These are phyloP conservation scores for Globisporangium iwayamae DNA, from an alignment of 352 stramenopile species.

Conservation along the genomic window DNA sequence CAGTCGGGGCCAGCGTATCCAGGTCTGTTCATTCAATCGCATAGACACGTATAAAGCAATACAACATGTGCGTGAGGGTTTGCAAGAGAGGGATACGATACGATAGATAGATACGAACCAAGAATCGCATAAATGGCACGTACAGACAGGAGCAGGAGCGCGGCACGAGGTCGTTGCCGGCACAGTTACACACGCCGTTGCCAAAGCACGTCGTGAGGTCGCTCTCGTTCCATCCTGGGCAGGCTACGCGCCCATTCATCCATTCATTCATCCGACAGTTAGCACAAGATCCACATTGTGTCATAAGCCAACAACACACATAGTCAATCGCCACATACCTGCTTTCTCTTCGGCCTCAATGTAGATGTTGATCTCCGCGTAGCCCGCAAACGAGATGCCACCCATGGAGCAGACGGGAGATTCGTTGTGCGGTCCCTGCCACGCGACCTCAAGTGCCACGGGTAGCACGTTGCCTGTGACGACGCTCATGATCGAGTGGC, in stretches of 20 bases:
- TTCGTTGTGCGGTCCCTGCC: conserved; percentile 48
- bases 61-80: not conserved
- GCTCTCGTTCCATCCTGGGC: conserved; percentile 67
- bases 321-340: conserved; percentile 28
- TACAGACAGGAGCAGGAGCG: conserved; percentile 71
- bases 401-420: conserved; percentile 74
- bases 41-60: not conserved
- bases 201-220: conserved; percentile 46
- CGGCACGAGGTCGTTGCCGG: conserved; percentile 49
- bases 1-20: conserved; percentile 76
- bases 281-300: not conserved
- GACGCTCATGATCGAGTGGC: conserved; percentile 59
- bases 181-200: conserved; percentile 72
- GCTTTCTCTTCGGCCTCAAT: conserved; percentile 78
- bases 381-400: conserved; percentile 68
- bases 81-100: not conserved
- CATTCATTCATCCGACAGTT: no score
- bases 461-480: conserved; percentile 39
- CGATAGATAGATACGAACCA: not conserved
- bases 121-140: conserved; percentile 13
- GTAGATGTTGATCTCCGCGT: conserved; percentile 77
- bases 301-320: not conserved
- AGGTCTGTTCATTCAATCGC: conserved; percentile 19
- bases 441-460: conserved; percentile 54
- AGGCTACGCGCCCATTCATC: conserved; percentile 26